These are phyloP conservation scores for Acacia acuminata DNA, from an alignment of 306 rosid species.

Conservation along the genomic window DNA sequence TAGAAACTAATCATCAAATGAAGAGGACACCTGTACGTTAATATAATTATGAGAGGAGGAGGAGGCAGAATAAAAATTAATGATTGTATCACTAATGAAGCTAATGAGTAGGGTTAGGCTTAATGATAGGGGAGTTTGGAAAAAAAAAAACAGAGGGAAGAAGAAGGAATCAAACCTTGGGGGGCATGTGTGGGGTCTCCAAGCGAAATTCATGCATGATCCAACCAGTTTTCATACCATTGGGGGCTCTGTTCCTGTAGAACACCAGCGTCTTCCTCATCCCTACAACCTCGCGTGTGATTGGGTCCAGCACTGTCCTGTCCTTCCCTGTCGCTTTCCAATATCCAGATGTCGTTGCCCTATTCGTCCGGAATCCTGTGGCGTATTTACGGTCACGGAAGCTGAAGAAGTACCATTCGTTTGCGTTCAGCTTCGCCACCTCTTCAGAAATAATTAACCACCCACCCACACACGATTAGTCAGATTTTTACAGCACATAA, in stretches of 20 bases:
- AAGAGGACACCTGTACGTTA: neutral
- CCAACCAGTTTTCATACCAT: slow-evolving; percentile 94
- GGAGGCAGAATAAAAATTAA: neutral
- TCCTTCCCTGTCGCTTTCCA: slow-evolving; percentile 99
- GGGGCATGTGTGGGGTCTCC: slow-evolving; percentile 98
- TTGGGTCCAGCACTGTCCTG: slow-evolving; percentile 79
- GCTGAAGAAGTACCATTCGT: slow-evolving; percentile 98
- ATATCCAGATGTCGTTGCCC: slow-evolving; percentile 84
- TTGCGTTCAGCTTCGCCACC: slow-evolving; percentile 92
- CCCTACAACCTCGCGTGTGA: slow-evolving; percentile 72
- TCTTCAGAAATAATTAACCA: slow-evolving; percentile 39
- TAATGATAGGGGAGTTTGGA: slow-evolving; percentile 32
- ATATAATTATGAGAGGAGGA: too few species aligned
- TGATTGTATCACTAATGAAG: neutral
- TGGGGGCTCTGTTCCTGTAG: slow-evolving; percentile 87
- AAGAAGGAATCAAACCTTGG: slow-evolving; percentile 59
- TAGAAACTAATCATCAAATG: neutral
- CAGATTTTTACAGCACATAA: neutral
- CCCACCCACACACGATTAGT: neutral
- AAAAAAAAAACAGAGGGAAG: slow-evolving; percentile 15
- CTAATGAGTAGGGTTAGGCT: neutral
- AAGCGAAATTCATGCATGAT: slow-evolving; percentile 98
- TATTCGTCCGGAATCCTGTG: slow-evolving; percentile 80
- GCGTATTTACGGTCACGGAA: slow-evolving; percentile 96
- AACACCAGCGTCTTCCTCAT: slow-evolving; percentile 97